These are phyloP conservation scores for Pinus tabuliformis DNA, from an alignment of 75 land plant genomes.

Conservation along the genomic window DNA sequence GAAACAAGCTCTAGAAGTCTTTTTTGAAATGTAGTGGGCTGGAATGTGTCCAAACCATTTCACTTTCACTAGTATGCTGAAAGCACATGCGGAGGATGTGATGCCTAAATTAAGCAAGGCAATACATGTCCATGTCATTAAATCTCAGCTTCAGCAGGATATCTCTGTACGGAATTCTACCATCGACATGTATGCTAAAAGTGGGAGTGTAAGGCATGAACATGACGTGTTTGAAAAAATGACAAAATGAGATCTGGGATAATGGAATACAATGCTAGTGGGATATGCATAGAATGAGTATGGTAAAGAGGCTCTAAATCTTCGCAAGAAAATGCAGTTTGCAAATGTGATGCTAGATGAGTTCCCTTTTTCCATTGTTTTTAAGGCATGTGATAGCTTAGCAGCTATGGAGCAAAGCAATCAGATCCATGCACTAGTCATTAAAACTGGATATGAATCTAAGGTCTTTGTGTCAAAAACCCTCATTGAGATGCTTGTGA, in stretches of 20 bases:
- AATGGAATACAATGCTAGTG: conserved; percentile 42
- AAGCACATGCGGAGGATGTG: conserved; percentile 25
- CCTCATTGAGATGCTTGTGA: conserved; percentile 52
- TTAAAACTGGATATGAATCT: conserved; percentile 19
- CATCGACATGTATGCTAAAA: conserved; percentile 33
- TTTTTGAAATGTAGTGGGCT: conserved; percentile 36
- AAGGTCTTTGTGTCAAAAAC: conserved; percentile 30
- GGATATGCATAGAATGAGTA: conserved; percentile 16
- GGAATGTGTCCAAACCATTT: conserved; percentile 37
- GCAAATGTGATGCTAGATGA: conserved; percentile 30
- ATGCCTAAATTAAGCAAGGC: too few species aligned
- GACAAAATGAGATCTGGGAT: conserved; percentile 30
- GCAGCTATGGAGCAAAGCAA: conserved; percentile 18
- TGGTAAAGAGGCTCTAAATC: conserved; percentile 22
- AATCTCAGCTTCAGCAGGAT: conserved; percentile 21
- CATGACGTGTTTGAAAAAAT: conserved; percentile 40
- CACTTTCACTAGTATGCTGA: conserved; percentile 56
- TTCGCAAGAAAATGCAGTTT: conserved; percentile 25
- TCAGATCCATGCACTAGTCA: conserved; percentile 34
- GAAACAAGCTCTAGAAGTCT: conserved; percentile 37
- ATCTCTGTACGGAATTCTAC: conserved; percentile 8
- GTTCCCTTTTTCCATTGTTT: conserved; percentile 32
- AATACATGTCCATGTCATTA: too few species aligned
- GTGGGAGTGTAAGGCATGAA: conserved; percentile 29
- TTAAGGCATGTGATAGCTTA: too few species aligned